Conservation (phyloP, 129 eudicot species). For the Pittosporum tobira region DNA sequence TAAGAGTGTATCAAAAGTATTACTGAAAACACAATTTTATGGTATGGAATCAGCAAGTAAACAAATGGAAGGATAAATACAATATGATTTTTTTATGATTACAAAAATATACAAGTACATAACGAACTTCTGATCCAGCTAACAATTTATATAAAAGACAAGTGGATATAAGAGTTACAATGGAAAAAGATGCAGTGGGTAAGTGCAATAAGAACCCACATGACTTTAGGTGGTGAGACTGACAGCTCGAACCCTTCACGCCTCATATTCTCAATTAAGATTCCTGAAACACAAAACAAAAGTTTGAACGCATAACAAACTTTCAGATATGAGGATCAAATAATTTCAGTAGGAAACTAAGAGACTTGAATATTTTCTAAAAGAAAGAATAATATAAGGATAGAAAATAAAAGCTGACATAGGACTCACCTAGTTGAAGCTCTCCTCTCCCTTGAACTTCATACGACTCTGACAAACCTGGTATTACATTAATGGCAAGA, state of each 20-base stretch:
- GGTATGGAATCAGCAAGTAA: neutral
- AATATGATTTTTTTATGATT: no score
- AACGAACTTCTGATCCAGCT: no score
- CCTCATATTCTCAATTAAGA: slow-evolving; percentile 97
- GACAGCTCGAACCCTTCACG: slow-evolving; percentile 98
- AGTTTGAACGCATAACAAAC: neutral
- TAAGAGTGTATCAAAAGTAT: neutral
- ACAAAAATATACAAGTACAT: no score
- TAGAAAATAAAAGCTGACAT: neutral
- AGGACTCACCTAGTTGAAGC: slow-evolving; percentile 77
- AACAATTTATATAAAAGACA: neutral
- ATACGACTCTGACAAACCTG: slow-evolving; percentile 71
- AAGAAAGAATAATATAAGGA: neutral
- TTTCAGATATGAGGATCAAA: neutral
- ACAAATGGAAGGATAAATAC: neutral
- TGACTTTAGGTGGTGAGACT: slow-evolving; percentile 95
- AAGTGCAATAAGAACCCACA: slow-evolving; percentile 42
- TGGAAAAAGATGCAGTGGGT: neutral
- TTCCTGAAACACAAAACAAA: slow-evolving; percentile 40
- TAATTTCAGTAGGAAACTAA: neutral
- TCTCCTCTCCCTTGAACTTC: slow-evolving; percentile 99
- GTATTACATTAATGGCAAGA: slow-evolving; percentile 91
- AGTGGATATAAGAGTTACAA: neutral
- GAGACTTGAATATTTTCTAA: neutral
- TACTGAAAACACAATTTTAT: neutral